A percentile compares a stretch with the other conserved stretches of the same genome.
These are phyloP conservation scores for Heimioporus retisporus DNA, from an alignment of 1,284 basidiomycete species.

Conservation along the genomic window DNA sequence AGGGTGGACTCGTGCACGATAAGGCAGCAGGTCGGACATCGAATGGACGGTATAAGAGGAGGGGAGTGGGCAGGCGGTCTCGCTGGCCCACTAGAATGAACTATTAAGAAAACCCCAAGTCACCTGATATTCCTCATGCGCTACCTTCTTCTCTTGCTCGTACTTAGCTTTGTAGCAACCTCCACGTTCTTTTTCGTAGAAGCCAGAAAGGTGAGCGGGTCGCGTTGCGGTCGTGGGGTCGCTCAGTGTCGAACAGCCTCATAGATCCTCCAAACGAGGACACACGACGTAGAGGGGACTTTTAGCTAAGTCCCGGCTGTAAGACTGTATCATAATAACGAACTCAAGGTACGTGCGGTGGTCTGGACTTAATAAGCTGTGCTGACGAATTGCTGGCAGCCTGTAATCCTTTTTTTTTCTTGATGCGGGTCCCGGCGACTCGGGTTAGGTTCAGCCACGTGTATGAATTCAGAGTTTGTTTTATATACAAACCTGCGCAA, in stretches of 20 bases:
- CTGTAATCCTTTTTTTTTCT: conserved; percentile 18
- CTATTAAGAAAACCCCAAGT: conserved; percentile 27
- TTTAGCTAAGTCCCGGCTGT: conserved; percentile 41
- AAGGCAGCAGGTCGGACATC: conserved; percentile 30
- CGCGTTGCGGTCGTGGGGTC: not conserved
- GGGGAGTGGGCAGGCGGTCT: conserved; percentile 9
- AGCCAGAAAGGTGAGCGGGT: conserved; percentile 35
- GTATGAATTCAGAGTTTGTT: conserved; percentile 33
- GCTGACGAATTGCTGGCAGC: not conserved
- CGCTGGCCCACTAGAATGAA: conserved; percentile 43
- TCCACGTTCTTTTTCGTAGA: conserved; percentile 45
- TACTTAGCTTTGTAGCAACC: conserved; percentile 40
- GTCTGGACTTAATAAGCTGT: too few species aligned
- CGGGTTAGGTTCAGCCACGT: conserved; percentile 2
- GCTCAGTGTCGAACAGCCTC: conserved; percentile 32
- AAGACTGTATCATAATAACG: conserved; percentile 35
- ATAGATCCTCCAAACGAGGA: conserved; percentile 28
- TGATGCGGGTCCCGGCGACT: conserved; percentile 23
- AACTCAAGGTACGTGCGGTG: conserved; percentile 22
- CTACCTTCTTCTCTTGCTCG: conserved; percentile 41
- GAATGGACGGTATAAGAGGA: conserved; percentile 37
- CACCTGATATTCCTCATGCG: conserved; percentile 27
- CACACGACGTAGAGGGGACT: conserved; percentile 33
- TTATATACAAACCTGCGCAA: conserved; percentile 6
- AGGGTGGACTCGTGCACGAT: conserved; percentile 36